Evolutionary conservation across 2,329 filamentous ascomycete genomes (phyloP).

Genomic region (Ceratocystis eucalypticola): DNA sequence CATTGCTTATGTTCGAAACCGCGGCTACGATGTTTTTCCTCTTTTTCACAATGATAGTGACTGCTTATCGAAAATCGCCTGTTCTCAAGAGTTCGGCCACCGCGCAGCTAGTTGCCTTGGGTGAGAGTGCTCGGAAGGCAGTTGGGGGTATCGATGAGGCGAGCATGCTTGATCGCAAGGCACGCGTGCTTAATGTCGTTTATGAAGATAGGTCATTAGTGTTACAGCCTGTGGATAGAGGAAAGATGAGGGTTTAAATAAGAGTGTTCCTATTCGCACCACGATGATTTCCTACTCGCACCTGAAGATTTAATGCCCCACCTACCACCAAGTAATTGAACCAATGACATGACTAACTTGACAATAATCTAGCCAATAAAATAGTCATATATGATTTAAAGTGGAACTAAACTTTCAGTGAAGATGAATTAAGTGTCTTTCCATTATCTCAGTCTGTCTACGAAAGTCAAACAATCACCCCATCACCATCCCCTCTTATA

Average conservation of each 20-base stretch:
- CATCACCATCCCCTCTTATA: too few relatives aligned
- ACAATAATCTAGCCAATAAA: too few relatives aligned
- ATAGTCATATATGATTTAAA: too few relatives aligned
- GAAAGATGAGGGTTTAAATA: not conserved
- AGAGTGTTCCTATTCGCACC: too few relatives aligned
- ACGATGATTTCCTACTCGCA: too few relatives aligned
- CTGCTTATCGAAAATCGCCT: slow-evolving; percentile 21
- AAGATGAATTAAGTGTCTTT: too few relatives aligned
- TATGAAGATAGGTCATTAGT: slow-evolving; percentile 12
- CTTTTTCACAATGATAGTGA: slow-evolving; percentile 23
- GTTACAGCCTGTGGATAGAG: not conserved
- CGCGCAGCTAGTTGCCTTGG: slow-evolving; percentile 23
- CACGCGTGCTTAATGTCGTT: slow-evolving; percentile 18
- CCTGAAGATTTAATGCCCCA: too few relatives aligned
- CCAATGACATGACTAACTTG: too few relatives aligned
- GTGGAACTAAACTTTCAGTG: too few relatives aligned
- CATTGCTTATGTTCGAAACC: slow-evolving; percentile 23
- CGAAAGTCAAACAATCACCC: too few relatives aligned
- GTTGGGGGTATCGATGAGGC: slow-evolving; percentile 19
- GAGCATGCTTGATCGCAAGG: slow-evolving; percentile 17
- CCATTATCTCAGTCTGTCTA: too few relatives aligned
- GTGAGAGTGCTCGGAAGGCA: slow-evolving; percentile 15
- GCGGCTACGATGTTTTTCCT: slow-evolving; percentile 21
- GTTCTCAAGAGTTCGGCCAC: slow-evolving; percentile 24
- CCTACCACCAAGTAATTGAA: too few relatives aligned